phyloP scores from a whole-genome alignment of 2,329 filamentous ascomycete genomes.

The Xylaria multiplex region DNA sequence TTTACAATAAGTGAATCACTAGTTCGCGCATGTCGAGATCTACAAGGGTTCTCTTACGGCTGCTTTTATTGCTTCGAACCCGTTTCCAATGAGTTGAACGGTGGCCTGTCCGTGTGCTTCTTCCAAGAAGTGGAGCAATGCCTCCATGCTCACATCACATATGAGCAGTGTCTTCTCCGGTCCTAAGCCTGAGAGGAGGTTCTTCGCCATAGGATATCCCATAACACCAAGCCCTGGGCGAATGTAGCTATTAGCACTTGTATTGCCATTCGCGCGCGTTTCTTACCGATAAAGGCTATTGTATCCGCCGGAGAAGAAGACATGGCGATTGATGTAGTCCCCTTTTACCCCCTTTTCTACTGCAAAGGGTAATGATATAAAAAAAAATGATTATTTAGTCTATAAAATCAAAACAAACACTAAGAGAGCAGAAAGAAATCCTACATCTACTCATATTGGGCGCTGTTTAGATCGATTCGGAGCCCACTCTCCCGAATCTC shows the following conservation, averaged over 20 bases:
- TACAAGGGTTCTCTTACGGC: slow-evolving; percentile 43
- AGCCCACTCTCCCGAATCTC: background rate
- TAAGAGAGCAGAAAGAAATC: background rate
- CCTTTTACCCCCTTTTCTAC: background rate
- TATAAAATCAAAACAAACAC: background rate
- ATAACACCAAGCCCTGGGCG: slow-evolving; percentile 48
- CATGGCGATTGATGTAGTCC: slow-evolving; percentile 24
- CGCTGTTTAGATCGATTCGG: background rate
- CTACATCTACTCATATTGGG: background rate
- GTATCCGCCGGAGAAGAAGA: slow-evolving; percentile 41
- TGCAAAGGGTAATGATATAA: background rate
- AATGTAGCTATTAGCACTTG: background rate
- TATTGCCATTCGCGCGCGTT: background rate
- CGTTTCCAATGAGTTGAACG: slow-evolving; percentile 51
- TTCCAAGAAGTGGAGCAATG: slow-evolving; percentile 51
- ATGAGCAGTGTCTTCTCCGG: slow-evolving; percentile 45
- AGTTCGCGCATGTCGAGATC: background rate
- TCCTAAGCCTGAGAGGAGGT: slow-evolving; percentile 44
- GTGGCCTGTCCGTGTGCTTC: slow-evolving; percentile 51
- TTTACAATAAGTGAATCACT: background rate
- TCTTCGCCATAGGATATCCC: slow-evolving; percentile 52
- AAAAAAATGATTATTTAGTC: background rate
- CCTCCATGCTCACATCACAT: slow-evolving; percentile 52
- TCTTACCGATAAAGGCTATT: slow-evolving; percentile 48
- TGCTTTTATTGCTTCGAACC: slow-evolving; percentile 51